Conservation (phyloP, 805 yeast species). For the Saccharomyces paradoxus region DNA sequence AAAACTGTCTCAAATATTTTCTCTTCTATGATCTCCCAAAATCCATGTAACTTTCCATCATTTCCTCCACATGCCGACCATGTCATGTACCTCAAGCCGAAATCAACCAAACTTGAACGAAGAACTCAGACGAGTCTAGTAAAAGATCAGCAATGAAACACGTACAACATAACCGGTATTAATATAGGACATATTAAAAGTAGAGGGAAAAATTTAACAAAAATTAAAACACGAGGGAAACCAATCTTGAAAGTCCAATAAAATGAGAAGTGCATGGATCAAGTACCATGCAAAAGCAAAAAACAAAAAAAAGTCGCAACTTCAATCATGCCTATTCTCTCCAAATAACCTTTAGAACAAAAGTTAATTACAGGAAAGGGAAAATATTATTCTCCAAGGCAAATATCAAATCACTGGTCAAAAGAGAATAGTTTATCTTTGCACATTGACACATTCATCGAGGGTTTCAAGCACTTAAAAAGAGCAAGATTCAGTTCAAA, state of each 20-base stretch:
- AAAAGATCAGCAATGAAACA: not conserved
- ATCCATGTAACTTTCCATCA: not conserved
- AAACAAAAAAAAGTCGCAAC: not conserved
- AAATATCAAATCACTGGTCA: not conserved
- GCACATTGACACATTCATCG: constrained; percentile 33
- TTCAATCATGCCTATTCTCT: not conserved
- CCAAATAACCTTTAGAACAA: not conserved
- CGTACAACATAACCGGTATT: not conserved
- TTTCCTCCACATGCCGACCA: not conserved
- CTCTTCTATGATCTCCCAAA: not conserved
- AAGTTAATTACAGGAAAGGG: not conserved
- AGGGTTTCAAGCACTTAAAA: constrained; percentile 8
- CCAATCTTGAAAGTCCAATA: not conserved
- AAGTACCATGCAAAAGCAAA: not conserved
- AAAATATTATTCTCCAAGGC: not conserved
- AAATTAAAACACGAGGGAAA: not conserved
- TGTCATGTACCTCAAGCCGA: not conserved
- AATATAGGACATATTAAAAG: not conserved
- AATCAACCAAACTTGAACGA: not conserved
- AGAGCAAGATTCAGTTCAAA: constrained; percentile 1
- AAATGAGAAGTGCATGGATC: not conserved
- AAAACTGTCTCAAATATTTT: not conserved
- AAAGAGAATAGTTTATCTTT: constrained; percentile 13
- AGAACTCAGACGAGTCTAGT: not conserved
- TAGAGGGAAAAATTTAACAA: not conserved